Percentiles rank a stretch among this genome's conserved stretches.
phyloP scores from a whole-genome alignment of 305 asterid genomes.

The Solanum chacoense region DNA sequence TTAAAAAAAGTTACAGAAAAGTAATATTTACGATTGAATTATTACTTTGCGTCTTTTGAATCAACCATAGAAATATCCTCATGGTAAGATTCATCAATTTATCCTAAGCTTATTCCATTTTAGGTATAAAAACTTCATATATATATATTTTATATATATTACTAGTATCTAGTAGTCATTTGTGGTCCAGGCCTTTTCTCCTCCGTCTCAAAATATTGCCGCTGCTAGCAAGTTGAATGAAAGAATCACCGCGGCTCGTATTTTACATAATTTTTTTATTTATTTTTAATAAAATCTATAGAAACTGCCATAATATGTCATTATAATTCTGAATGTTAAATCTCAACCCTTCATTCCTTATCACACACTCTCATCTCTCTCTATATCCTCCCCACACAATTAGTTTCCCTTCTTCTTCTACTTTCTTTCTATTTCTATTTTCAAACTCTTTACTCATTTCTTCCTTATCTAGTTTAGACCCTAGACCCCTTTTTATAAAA shows the following conservation, averaged over 20 bases:
- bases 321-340: constrained; percentile 59
- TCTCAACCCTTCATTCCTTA: constrained; percentile 99
- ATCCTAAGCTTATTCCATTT: not conserved
- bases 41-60: not conserved
- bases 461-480: constrained; percentile 1
- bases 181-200: not conserved
- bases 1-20: too few species aligned
- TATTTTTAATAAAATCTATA: constrained; percentile 20
- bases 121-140: not conserved
- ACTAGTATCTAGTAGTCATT: not conserved
- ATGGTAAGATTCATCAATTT: not conserved
- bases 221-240: not conserved
- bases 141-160: not conserved
- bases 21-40: not conserved
- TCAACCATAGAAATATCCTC: not conserved
- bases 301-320: constrained; percentile 63
- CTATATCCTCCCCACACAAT: constrained; percentile 10
- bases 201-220: not conserved
- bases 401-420: not conserved
- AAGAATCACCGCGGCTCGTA: not conserved
- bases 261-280: not conserved
- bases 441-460: constrained; percentile 16
- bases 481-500: not conserved
- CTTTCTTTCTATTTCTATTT: not conserved
- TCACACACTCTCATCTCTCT: constrained; percentile 37